phyloP scores from a whole-genome alignment of 2,329 filamentous ascomycete genomes.

The Trichoderma sp. region DNA sequence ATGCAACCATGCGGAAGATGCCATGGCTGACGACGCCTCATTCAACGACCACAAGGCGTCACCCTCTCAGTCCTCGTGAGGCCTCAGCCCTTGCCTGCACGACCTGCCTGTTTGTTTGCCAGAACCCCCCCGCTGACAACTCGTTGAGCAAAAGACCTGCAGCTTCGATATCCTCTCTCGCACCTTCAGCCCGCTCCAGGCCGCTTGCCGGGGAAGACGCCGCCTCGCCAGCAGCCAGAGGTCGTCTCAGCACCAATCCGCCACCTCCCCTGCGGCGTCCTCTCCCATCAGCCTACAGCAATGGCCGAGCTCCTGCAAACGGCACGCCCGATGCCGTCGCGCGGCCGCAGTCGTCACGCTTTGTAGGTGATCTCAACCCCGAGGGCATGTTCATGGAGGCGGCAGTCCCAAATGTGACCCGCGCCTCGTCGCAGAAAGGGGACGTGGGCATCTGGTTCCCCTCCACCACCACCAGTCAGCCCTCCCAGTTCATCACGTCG shows the following conservation, averaged over 20 bases:
- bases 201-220: constrained; percentile 7
- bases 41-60: constrained; percentile 36
- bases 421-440: constrained; percentile 49
- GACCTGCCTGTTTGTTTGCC: not conserved
- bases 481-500: constrained; percentile 44
- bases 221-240: not conserved
- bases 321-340: constrained; percentile 28
- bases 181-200: constrained; percentile 12
- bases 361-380: constrained; percentile 62
- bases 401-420: constrained; percentile 43
- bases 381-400: constrained; percentile 63
- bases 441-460: constrained; percentile 61
- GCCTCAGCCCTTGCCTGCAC: not conserved
- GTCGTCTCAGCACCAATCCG: not conserved
- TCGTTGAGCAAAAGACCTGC: constrained; percentile 8
- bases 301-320: constrained; percentile 14
- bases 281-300: not conserved
- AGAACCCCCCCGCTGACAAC: not conserved
- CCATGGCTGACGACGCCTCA: constrained; percentile 36
- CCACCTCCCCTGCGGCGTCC: constrained; percentile 8
- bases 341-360: constrained; percentile 46
- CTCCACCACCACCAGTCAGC: constrained; percentile 35
- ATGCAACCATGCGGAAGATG: constrained; percentile 48
- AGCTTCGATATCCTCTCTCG: constrained; percentile 20
- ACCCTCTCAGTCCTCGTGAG: constrained; percentile 40